Evolutionary conservation across 2,329 filamentous ascomycete species (phyloP), one percentile per base, ranked within the genome.

Genomic region (Colletotrichum sp.): DNA sequence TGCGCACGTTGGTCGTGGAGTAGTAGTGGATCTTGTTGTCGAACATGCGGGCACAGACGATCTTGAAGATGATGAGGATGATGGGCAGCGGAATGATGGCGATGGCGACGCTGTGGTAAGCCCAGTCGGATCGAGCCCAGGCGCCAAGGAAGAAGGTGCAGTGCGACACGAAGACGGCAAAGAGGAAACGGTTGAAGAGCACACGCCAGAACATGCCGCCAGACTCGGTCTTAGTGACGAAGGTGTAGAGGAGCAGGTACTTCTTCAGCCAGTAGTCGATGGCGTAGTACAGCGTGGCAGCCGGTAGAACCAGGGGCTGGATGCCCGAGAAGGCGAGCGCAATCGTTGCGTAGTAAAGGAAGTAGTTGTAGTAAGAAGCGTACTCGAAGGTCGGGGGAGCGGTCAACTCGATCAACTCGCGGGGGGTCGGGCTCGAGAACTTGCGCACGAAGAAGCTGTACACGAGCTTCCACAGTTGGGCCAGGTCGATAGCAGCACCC

Each of bases 281-380:
- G 68, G 88, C 87, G 84, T 99, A 99, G 88, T 98, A 99, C 34
- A 98, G 86, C 2, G 96, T 96, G 1, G 95, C 95, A 52, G 98
- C 94, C 0, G 95, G 93, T 9, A 99, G 89, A 3, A 97, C 94
- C 28, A 99, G 89, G 1, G 97, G 97, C 84, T 99, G 97, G 69
- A 99, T 89, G 3, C 93, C 92, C 3, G 94, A 93, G 81, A 97
- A 98, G 80, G 93, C 95, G 18, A 99, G 88, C 0, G 95, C 94
- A 36, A 99, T 95, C 0, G 96, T 98, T 28, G 94, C 90, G 86
- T 99, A 99, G 86, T 95, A 99, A 34, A 99, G 89, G 85, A 98
- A 98, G 84, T 98, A 99, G 85, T 98, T 99, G 90, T 98, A 99
- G 86, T 99, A 99, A 80, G 92, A 95, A 75, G 97, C 95, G 82